A percentile compares a stretch with the other conserved stretches of the same genome.
phyloP scores from a whole-genome alignment of 2,329 filamentous ascomycete species.

The Diplodia sapinea region DNA sequence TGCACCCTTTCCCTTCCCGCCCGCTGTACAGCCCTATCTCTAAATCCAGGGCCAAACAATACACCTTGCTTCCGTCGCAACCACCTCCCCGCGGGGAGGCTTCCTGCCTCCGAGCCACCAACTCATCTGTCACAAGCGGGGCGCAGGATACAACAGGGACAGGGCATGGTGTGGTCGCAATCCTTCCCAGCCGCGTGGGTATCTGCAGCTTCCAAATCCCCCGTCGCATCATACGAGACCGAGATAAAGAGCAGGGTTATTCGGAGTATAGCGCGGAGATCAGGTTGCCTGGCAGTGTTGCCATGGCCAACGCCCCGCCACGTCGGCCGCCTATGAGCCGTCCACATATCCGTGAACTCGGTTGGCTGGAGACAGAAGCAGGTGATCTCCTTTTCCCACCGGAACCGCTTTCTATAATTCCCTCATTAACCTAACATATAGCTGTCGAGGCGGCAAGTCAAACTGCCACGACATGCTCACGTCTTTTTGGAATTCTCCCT shows the following conservation, averaged over 20 bases:
- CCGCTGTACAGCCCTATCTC: slow-evolving; percentile 21
- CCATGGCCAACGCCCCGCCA: slow-evolving; percentile 1
- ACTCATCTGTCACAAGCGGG: slow-evolving; percentile 1
- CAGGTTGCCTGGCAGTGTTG: slow-evolving; percentile 16
- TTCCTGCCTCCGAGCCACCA: slow-evolving; percentile 6
- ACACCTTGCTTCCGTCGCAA: background rate
- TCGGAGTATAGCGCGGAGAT: background rate
- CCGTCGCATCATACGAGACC: slow-evolving; percentile 10
- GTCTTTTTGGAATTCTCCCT: slow-evolving; percentile 14
- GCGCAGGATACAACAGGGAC: background rate
- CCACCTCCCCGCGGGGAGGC: background rate
- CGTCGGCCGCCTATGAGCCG: slow-evolving; percentile 7
- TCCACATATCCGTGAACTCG: slow-evolving; percentile 9
- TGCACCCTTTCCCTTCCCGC: slow-evolving; percentile 20
- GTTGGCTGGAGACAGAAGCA: slow-evolving; percentile 13
- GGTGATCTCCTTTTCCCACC: slow-evolving; percentile 8
- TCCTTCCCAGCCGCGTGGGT: slow-evolving; percentile 16
- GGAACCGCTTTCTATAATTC: slow-evolving; percentile 11
- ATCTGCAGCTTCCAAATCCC: slow-evolving; percentile 22
- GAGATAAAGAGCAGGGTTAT: slow-evolving; percentile 2
- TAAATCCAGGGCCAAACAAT: slow-evolving; percentile 14
- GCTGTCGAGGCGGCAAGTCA: slow-evolving; percentile 15
- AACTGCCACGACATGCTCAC: slow-evolving; percentile 19
- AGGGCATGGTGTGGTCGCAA: background rate
- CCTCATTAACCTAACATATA: slow-evolving; percentile 20